These are phyloP conservation scores for Candida dajiaensis DNA, from an alignment of 805 yeast genomes.

Conservation along the genomic window DNA sequence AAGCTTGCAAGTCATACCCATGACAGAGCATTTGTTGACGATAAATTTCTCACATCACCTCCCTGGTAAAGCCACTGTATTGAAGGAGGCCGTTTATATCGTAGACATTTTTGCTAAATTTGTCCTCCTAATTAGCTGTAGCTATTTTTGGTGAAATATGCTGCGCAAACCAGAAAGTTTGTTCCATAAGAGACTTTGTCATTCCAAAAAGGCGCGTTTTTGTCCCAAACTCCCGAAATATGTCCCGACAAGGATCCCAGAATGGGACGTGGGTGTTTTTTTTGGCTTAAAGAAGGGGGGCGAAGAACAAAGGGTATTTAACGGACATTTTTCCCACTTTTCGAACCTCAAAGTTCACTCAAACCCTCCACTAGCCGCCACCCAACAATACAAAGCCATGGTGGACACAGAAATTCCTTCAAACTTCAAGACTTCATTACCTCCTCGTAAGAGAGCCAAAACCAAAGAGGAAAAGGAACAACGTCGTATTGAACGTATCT, in stretches of 20 bases:
- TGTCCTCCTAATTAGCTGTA: too few species aligned
- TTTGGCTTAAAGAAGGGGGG: background rate
- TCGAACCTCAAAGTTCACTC: too few species aligned
- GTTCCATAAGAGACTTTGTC: background rate
- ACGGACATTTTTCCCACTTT: background rate
- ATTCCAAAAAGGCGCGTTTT: background rate
- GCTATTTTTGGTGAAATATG: background rate
- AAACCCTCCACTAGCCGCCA: background rate
- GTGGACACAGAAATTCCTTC: slow-evolving; percentile 26
- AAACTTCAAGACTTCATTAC: slow-evolving; percentile 49
- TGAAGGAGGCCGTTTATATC: too few species aligned
- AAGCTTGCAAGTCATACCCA: too few species aligned
- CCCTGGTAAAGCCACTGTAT: too few species aligned
- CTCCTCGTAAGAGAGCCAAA: slow-evolving; percentile 95
- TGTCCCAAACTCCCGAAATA: background rate
- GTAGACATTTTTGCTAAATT: background rate
- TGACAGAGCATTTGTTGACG: too few species aligned
- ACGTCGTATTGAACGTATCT: slow-evolving; percentile 85
- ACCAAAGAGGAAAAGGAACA: slow-evolving; percentile 97
- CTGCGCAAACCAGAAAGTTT: background rate
- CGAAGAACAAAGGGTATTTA: background rate
- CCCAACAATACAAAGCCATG: slow-evolving; percentile 6
- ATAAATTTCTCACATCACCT: too few species aligned
- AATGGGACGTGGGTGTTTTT: background rate
- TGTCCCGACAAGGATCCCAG: background rate